Conservation (phyloP, 176 grass and related monocot species). For the Rhynchospora tenuis region DNA sequence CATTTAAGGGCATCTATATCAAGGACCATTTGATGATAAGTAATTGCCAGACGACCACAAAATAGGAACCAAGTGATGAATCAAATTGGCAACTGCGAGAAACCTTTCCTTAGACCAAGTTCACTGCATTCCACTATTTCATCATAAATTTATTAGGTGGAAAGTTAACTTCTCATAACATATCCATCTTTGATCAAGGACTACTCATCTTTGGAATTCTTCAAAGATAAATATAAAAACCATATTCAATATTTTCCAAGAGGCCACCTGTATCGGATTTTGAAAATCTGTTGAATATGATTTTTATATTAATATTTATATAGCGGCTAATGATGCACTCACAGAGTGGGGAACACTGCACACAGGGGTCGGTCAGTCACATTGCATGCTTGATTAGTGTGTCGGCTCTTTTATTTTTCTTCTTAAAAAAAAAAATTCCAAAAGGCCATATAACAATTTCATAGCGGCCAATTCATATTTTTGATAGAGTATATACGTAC, state of each 20-base stretch:
- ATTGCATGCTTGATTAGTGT: too few relatives aligned
- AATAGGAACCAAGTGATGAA: conserved; percentile 13
- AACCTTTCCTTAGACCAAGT: background rate
- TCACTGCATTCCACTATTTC: conserved; percentile 14
- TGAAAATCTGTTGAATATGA: background rate
- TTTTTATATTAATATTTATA: background rate
- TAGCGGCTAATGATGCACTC: too few relatives aligned
- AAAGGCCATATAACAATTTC: background rate
- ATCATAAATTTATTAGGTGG: conserved; percentile 16
- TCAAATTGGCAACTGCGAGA: background rate
- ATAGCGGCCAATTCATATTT: background rate
- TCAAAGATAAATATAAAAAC: background rate
- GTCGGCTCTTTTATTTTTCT: too few relatives aligned
- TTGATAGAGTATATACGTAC: background rate
- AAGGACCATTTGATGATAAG: background rate
- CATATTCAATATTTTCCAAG: background rate
- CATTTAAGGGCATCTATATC: background rate
- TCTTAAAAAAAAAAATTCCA: too few relatives aligned
- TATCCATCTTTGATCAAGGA: background rate
- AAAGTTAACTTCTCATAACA: conserved; percentile 8
- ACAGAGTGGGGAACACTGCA: too few relatives aligned
- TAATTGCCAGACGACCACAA: conserved; percentile 5
- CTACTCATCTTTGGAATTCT: background rate
- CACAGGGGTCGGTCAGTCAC: too few relatives aligned
- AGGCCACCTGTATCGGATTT: background rate